Evolutionary conservation across 495 filamentous ascomycete genomes (phyloP), one percentile per base, ranked within the genome.

Genomic region (Penicillium crystallinum): DNA sequence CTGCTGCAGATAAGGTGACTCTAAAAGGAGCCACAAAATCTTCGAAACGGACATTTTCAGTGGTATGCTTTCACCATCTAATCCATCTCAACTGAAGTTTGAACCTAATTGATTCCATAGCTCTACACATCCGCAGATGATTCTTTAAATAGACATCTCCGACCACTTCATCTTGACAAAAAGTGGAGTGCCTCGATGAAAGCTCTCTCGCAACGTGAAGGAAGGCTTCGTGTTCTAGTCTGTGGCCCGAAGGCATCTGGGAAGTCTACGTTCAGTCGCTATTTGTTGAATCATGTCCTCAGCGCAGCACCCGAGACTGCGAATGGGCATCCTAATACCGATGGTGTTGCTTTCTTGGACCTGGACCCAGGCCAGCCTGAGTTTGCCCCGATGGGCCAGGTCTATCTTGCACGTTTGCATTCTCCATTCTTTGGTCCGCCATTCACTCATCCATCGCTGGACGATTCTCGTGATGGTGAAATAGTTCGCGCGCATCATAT

Each of bases 291-390:
- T 65, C 79, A 81, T 53, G 72, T 91, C n/a, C 70, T 92, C 21
- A 85, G 82, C 18, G 70, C 64, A 25, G 57, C 66, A 5, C 68
- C 69, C 5, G 64, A 73, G 30, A 57, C 62, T 6, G 70, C 69
- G 36, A 64, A 63, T 7, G 61, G 62, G 33, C 61, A 64, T 53
- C 56, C 41, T 27, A 71, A 69, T 41, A 63, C 66, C 23, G 66
- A 75, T 39, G 70, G 66, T 4, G 79, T 89, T 8, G 80, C 78
- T 41, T 78, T 89, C 37, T 77, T 96, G 6, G 91, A 96, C 59
- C 70, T 95, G 5, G 90, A 96, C 58, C 87, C 89, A 2, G 87
- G 86, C 2, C 88, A 91, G 63, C 88, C 90, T 12, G 90, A 95
- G 61, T 93, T 85, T 57, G 83, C 82, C 0, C 78, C 87, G 0